Percentiles rank a stretch among this genome's conserved stretches.
Conservation (phyloP, 176 grass and related monocot species). For the Panicum miliaceum region DNA sequence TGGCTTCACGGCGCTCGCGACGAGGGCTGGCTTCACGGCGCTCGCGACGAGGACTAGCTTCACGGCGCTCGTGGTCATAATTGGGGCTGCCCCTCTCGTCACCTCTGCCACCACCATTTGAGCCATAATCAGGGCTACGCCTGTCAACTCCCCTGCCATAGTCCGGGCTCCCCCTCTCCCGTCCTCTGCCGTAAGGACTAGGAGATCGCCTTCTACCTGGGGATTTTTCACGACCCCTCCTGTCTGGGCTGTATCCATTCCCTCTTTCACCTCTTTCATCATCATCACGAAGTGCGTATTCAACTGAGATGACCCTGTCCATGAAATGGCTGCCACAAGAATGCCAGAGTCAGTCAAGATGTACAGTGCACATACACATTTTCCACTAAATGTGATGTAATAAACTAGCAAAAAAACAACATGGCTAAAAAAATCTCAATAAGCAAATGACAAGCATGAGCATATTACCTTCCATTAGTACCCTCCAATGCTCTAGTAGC, state of each 20-base stretch:
- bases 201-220: constrained; percentile 69
- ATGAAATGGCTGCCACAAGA: constrained; percentile 68
- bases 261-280: constrained; percentile 80
- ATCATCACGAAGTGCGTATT: constrained; percentile 94
- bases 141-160: constrained; percentile 72
- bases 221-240: constrained; percentile 75
- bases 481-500: constrained; percentile 88
- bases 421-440: not conserved
- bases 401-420: constrained; percentile 15
- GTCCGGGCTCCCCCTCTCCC: constrained; percentile 74
- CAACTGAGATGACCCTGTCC: constrained; percentile 94
- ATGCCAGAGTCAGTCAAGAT: constrained; percentile 28
- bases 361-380: not conserved
- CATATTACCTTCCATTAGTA: constrained; percentile 78
- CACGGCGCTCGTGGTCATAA: constrained; percentile 49
- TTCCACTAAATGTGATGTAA: not conserved
- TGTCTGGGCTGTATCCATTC: constrained; percentile 84
- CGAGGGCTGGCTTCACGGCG: constrained; percentile 37
- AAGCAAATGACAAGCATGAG: not conserved
- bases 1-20: constrained; percentile 50
- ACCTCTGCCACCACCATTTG: constrained; percentile 37
- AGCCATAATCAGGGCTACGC: constrained; percentile 68
- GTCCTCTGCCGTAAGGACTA: constrained; percentile 77
- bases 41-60: constrained; percentile 51
- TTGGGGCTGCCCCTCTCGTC: constrained; percentile 59